phyloP scores from a whole-genome alignment of 2,329 filamentous ascomycete species.

The Dactylellina leptospora region DNA sequence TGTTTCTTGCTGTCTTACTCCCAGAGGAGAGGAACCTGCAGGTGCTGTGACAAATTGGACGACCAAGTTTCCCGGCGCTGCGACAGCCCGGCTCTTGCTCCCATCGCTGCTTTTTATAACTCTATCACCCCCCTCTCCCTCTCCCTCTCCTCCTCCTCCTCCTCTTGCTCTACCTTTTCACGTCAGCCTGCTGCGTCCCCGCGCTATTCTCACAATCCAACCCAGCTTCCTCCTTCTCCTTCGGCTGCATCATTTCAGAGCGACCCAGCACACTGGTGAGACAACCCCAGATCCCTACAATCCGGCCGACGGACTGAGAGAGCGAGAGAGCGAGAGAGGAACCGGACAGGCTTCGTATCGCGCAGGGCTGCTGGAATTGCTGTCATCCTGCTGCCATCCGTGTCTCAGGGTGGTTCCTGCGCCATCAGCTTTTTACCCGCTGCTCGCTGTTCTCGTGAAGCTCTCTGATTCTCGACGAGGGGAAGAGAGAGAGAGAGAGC shows the following conservation, averaged over 20 bases:
- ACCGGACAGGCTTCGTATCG: slow-evolving; percentile 8
- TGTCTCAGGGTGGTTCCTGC: slow-evolving; percentile 43
- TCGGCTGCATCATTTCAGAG: not conserved
- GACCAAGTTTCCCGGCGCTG: too few relatives aligned
- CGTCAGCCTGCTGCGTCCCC: not conserved
- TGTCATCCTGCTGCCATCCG: slow-evolving; percentile 22
- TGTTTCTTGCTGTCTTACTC: too few relatives aligned
- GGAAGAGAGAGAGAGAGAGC: not conserved
- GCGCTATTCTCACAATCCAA: not conserved
- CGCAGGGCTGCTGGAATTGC: slow-evolving; percentile 21
- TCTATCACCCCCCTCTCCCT: not conserved
- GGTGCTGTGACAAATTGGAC: too few relatives aligned
- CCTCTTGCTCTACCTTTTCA: not conserved
- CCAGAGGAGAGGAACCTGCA: too few relatives aligned
- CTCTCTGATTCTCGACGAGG: slow-evolving; percentile 5
- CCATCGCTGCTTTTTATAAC: not conserved
- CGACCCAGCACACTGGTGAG: not conserved
- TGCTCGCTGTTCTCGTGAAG: not conserved
- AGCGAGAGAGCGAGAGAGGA: not conserved
- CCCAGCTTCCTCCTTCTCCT: not conserved
- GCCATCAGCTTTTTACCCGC: slow-evolving; percentile 43
- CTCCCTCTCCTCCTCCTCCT: not conserved
- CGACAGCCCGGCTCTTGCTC: too few relatives aligned
- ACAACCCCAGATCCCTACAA: not conserved
- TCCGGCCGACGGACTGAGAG: not conserved